Evolutionary conservation across 495 filamentous ascomycete genomes (phyloP).

Genomic region (Umbilicaria muhlenbergii): DNA sequence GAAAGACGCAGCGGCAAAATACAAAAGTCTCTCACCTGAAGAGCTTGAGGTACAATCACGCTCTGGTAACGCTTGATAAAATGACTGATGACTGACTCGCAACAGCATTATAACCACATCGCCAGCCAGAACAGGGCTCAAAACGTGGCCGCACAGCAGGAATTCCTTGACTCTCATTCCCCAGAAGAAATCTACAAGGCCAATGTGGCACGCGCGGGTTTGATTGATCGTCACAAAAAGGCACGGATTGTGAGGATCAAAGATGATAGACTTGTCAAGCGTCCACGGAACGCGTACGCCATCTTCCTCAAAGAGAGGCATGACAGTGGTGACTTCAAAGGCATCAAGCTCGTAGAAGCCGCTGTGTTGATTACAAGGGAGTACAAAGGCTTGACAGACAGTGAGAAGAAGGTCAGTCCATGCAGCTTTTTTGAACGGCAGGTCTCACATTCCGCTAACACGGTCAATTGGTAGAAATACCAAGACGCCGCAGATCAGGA

Average conservation of each 20-base stretch:
- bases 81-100: conserved; percentile 4
- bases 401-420: conserved; percentile 38
- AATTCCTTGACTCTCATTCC: conserved; percentile 45
- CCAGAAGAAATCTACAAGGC: conserved; percentile 41
- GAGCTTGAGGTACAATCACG: conserved; percentile 22
- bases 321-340: conserved; percentile 30
- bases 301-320: conserved; percentile 32
- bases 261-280: conserved; percentile 46
- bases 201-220: conserved; percentile 41
- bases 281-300: conserved; percentile 20
- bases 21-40: conserved; percentile 13
- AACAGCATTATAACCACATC: conserved; percentile 33
- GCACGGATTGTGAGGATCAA: conserved; percentile 15
- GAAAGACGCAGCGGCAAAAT: conserved; percentile 8
- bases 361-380: conserved; percentile 24
- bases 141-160: conserved; percentile 28
- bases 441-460: not conserved
- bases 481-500: conserved; percentile 6
- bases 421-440: not conserved
- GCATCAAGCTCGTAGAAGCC: conserved; percentile 16
- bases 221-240: conserved; percentile 21
- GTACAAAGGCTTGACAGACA: conserved; percentile 37
- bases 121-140: conserved; percentile 31
- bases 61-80: conserved; percentile 3
- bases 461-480: conserved; percentile 3